These are phyloP conservation scores for Claviceps sp. DNA, from an alignment of 2,329 filamentous ascomycete species.

Conservation along the genomic window DNA sequence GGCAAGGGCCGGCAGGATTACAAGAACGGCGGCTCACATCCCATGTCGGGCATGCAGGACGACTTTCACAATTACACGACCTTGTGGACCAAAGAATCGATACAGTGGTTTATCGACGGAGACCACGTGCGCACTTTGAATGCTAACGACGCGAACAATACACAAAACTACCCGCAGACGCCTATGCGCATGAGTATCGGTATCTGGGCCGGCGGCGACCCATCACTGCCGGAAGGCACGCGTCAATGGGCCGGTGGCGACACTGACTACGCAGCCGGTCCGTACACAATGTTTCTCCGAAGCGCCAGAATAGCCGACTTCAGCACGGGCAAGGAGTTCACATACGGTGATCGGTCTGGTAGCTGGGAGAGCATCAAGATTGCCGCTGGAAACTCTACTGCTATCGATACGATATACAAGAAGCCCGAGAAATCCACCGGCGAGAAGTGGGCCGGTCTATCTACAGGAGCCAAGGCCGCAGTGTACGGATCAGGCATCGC, in stretches of 20 bases:
- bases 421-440: slow-evolving; percentile 28
- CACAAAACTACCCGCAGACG: slow-evolving; percentile 59
- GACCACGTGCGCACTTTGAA: slow-evolving; percentile 49
- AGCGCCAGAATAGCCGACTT: slow-evolving; percentile 41
- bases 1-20: slow-evolving; percentile 57
- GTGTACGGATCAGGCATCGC: slow-evolving; percentile 36
- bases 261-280: slow-evolving; percentile 51
- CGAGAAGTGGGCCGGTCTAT: slow-evolving; percentile 42
- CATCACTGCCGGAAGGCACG: slow-evolving; percentile 39
- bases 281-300: slow-evolving; percentile 65
- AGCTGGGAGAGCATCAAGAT: slow-evolving; percentile 51
- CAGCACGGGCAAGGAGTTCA: slow-evolving; percentile 51
- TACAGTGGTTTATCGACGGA: slow-evolving; percentile 61
- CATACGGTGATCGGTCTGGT: slow-evolving; percentile 48
- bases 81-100: slow-evolving; percentile 52
- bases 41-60: slow-evolving; percentile 39
- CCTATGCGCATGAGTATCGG: slow-evolving; percentile 59
- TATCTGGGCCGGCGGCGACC: slow-evolving; percentile 51
- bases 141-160: slow-evolving; percentile 46
- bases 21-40: slow-evolving; percentile 49
- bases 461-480: slow-evolving; percentile 35
- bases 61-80: slow-evolving; percentile 67
- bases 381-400: slow-evolving; percentile 42
- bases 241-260: slow-evolving; percentile 57
- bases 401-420: slow-evolving; percentile 28